phyloP scores from a whole-genome alignment of 257 asterid genomes.

The Plantago major region DNA sequence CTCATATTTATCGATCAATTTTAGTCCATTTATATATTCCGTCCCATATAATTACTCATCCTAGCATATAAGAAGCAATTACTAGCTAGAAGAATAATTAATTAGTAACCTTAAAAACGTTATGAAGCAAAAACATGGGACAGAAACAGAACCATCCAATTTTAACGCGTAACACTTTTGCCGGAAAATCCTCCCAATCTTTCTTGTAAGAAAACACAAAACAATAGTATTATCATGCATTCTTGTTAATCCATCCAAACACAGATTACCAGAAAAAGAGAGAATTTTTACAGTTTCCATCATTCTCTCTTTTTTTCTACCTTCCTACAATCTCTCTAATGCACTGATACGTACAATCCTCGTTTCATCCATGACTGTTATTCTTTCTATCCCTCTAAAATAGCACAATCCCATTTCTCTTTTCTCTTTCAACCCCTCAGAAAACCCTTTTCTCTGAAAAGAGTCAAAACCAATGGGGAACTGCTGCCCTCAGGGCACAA shows the following conservation, averaged over 20 bases:
- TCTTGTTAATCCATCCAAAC: neutral
- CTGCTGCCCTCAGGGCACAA: constrained; percentile 43
- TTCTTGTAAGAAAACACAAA: constrained; percentile 6
- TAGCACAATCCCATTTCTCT: constrained; percentile 7
- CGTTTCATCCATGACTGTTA: constrained; percentile 26
- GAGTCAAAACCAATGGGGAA: constrained; percentile 37
- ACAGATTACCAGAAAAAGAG: constrained; percentile 9
- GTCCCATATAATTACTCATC: too few species aligned
- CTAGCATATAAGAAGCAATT: neutral
- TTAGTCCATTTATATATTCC: too few species aligned
- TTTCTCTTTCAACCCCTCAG: constrained; percentile 18
- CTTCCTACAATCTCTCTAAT: constrained; percentile 29
- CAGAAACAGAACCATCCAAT: neutral
- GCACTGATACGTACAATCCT: constrained; percentile 20
- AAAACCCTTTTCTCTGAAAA: constrained; percentile 15
- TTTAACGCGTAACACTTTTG: neutral
- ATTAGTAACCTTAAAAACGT: neutral
- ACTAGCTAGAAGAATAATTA: neutral
- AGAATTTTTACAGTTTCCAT: constrained; percentile 1
- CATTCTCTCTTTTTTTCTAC: constrained; percentile 1
- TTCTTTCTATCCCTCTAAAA: neutral
- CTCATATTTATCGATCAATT: too few species aligned
- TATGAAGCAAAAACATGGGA: neutral
- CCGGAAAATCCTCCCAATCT: constrained; percentile 34
- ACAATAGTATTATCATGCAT: neutral